phyloP scores from a whole-genome alignment of 2,329 filamentous ascomycete genomes.

The Pseudocercospora pini-densiflorae region DNA sequence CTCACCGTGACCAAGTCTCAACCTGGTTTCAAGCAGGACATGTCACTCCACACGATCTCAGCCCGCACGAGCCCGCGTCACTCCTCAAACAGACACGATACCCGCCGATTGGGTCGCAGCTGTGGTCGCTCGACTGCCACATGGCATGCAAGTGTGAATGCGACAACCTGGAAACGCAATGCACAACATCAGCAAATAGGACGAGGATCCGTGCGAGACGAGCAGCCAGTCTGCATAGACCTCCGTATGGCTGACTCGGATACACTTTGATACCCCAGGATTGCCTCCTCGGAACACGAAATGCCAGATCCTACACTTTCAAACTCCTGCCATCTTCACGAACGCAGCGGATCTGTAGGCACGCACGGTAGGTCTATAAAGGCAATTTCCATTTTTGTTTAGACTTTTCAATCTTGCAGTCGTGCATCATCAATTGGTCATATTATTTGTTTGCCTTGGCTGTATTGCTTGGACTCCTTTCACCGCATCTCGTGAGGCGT shows the following conservation, averaged over 20 bases:
- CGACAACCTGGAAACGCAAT: not conserved
- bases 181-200: not conserved
- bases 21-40: not conserved
- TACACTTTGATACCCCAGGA: not conserved
- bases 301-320: not conserved
- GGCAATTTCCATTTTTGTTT: not conserved
- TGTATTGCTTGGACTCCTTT: not conserved
- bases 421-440: not conserved
- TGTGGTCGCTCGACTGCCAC: not conserved
- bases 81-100: not conserved
- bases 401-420: not conserved
- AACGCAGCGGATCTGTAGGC: not conserved
- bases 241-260: not conserved
- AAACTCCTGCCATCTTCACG: not conserved
- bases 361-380: not conserved
- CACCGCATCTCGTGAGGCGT: not conserved
- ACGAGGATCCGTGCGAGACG: not conserved
- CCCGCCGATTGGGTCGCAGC: not conserved
- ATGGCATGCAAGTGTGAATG: not conserved
- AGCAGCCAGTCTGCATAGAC: not conserved
- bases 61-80: not conserved
- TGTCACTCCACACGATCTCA: not conserved
- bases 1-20: not conserved
- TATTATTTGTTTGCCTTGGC: not conserved
- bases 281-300: not conserved